phyloP scores from a whole-genome alignment of 306 rosid genomes.

The Casuarina cunninghamiana region DNA sequence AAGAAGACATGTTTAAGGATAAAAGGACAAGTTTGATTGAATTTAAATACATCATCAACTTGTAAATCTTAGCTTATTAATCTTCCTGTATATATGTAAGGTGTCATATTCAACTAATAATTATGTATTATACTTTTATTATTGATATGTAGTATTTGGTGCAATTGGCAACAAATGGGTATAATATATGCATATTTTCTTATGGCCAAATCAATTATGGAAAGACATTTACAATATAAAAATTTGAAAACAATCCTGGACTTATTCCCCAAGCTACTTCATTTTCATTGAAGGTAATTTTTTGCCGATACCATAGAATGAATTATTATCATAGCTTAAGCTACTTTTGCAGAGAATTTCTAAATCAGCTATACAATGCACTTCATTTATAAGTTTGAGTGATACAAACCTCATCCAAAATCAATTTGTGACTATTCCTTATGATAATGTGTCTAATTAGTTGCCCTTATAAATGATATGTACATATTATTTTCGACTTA shows the following conservation, averaged over 20 bases:
- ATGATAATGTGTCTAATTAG: conserved; percentile 6
- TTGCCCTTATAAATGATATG: neutral
- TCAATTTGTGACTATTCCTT: neutral
- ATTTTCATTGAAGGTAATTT: conserved; percentile 75
- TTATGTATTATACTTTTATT: conserved; percentile 9
- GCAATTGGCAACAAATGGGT: conserved; percentile 87
- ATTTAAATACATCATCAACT: conserved; percentile 9
- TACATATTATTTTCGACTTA: conserved; percentile 6
- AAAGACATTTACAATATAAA: conserved; percentile 84
- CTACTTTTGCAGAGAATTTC: neutral
- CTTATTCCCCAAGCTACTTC: conserved; percentile 84
- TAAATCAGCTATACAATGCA: neutral
- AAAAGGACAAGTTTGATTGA: conserved; percentile 66
- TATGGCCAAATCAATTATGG: conserved; percentile 95
- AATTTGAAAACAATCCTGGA: conserved; percentile 72
- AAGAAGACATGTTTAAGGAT: conserved; percentile 86
- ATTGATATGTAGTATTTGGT: conserved; percentile 71
- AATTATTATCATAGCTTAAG: neutral
- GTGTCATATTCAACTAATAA: conserved; percentile 2
- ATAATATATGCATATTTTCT: conserved; percentile 88
- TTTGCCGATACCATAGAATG: neutral
- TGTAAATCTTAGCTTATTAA: conserved; percentile 8
- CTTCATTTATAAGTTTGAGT: neutral
- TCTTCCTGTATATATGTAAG: neutral
- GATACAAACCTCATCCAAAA: neutral